Base-by-base conservation (phyloP, 345 rosid genomes). In the Chamaenerion angustifolium region DNA sequence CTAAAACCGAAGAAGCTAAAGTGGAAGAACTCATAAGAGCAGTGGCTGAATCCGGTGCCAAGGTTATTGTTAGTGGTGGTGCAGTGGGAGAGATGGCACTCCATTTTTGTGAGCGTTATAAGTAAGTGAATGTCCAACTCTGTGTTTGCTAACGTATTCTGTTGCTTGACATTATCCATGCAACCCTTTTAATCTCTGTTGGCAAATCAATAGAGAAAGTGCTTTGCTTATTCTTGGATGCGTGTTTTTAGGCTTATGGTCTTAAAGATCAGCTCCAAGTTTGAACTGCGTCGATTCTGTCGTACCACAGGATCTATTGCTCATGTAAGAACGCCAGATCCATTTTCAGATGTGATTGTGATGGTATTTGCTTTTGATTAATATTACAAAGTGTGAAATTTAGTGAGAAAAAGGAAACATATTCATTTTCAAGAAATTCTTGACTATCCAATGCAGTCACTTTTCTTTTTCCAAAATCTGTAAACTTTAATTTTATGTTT, bases 41-140 rank as follows among this genome's bases (percentile, higher is more conserved):
- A 51, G 99, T 85, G 56, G 95, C 97, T 5, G 92, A 82, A 37
- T 88, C 97, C 17, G 99, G 95, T 60, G 97, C 95, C 68, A 85
- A 81, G 68, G 92, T 88, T 41, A 88, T 93, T 55, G 95, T 82
- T 63, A 93, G 99, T 37, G 99, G 99, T 17, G 94, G 78, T 62
- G 68, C 97, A 40, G 82, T 93, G 64, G 99, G 99, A 62, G 95
- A 93, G 73, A 93, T 93, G 97, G 97, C 99, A 40, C 69, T 93
- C 60, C 99, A 93, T 75, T 93, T 88, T 68, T 88, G 99, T 57
- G 97, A 93, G 75, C 99, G 95, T 57, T 93, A 85, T 79, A 85
- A 85, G 99, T 93, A 85, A 40, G 64, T 42, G 58, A 51, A 35
- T 11, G n/a, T 52, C 37, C 37, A 31, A 31, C 43, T 25, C 55